phyloP scores from a whole-genome alignment of 2,329 filamentous ascomycete species.

The Lasiodiplodia sp. region DNA sequence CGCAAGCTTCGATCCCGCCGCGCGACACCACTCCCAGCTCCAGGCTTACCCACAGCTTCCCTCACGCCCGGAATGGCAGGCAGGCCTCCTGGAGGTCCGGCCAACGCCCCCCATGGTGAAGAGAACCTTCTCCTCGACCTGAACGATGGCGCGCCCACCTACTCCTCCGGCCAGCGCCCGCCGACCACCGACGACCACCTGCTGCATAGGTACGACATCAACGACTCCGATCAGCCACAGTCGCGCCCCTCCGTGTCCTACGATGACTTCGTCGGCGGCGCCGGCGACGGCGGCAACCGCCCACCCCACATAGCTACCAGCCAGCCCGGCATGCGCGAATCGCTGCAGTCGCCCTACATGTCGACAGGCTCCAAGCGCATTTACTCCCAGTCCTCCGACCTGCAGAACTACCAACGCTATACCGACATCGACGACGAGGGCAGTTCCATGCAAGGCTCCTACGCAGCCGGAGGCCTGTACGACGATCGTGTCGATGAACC shows the following conservation, averaged over 20 bases:
- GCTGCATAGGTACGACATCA: conserved; percentile 75
- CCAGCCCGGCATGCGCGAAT: conserved; percentile 50
- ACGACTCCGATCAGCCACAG: conserved; percentile 68
- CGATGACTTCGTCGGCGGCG: conserved; percentile 86
- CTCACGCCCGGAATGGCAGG: conserved; percentile 55
- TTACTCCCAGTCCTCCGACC: conserved; percentile 78
- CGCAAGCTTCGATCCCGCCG: conserved; percentile 23
- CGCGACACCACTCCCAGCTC: conserved; percentile 16
- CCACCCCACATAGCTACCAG: conserved; percentile 39
- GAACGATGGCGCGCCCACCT: conserved; percentile 73
- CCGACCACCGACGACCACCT: conserved; percentile 84
- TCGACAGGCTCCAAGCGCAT: conserved; percentile 48
- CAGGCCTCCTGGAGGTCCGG: conserved; percentile 61
- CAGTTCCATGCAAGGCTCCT: conserved; percentile 76
- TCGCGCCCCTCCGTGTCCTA: conserved; percentile 88
- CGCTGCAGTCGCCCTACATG: conserved; percentile 45
- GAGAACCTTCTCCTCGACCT: conserved; percentile 73
- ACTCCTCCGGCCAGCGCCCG: conserved; percentile 78
- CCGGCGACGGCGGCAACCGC: conserved; percentile 50
- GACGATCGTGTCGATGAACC: conserved; percentile 52
- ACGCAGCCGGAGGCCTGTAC: conserved; percentile 69
- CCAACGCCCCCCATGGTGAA: conserved; percentile 47
- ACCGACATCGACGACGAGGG: conserved; percentile 86
- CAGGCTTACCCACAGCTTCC: conserved; percentile 6
- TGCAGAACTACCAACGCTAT: conserved; percentile 90